phyloP scores from a whole-genome alignment of 73 alveolate species.

The Paramecium primaurelia region DNA sequence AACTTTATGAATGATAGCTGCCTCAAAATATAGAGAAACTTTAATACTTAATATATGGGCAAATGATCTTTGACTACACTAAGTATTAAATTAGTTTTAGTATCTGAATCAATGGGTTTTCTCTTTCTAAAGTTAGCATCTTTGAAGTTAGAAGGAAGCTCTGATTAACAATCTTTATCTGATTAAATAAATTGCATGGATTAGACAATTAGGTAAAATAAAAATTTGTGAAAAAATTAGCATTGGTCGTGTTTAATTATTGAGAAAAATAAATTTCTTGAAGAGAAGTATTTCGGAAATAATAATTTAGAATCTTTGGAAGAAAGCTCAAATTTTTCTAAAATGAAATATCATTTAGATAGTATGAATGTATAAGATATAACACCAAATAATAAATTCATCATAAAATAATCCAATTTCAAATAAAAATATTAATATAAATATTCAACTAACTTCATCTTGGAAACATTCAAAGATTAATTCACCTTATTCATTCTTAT shows the following conservation, averaged over 20 bases:
- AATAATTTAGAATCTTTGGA: neutral
- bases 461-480: constrained; percentile 93
- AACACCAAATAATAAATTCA: neutral
- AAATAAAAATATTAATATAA: neutral
- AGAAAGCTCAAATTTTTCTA: neutral
- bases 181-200: neutral
- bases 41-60: neutral
- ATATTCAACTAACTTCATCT: constrained; percentile 90
- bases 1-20: neutral
- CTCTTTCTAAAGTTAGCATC: neutral
- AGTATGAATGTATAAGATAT: neutral
- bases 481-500: constrained; percentile 91
- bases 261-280: neutral
- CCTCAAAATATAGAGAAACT: neutral
- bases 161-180: neutral
- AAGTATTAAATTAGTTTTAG: neutral
- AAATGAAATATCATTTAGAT: neutral
- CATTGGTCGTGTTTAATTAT: neutral
- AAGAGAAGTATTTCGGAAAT: neutral
- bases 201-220: neutral
- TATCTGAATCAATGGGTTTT: neutral
- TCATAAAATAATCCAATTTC: neutral
- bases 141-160: neutral
- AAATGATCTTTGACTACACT: neutral
- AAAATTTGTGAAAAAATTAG: neutral